Evolutionary conservation across 371 early-diverging fungal genomes (phyloP).

Genomic region (Haplosporangium sp.): DNA sequence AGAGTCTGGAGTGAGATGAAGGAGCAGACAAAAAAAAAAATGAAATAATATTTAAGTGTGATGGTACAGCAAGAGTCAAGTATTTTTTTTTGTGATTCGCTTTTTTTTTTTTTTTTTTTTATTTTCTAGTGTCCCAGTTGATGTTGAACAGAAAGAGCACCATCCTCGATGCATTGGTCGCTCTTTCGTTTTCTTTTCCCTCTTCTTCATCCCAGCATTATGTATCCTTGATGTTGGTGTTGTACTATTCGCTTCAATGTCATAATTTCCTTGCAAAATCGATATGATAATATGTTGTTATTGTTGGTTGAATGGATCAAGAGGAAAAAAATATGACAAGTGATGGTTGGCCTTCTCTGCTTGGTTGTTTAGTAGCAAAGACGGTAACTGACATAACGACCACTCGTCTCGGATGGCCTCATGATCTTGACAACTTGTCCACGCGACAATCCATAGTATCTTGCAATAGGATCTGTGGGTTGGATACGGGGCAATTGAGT

Average conservation of each 20-base stretch:
- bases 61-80: not conserved
- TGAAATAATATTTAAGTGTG: no score
- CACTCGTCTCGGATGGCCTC: conserved; percentile 97
- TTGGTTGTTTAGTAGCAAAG: conserved; percentile 76
- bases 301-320: no score
- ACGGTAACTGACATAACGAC: conserved; percentile 95
- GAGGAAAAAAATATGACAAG: no score
- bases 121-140: no score
- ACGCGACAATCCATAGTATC: conserved; percentile 96
- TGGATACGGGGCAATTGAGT: conserved; percentile 97
- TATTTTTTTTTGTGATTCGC: not conserved
- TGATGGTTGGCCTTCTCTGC: no score
- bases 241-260: no score
- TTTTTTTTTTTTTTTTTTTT: not conserved
- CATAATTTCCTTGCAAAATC: no score
- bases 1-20: no score
- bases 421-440: conserved; percentile 98
- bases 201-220: not conserved
- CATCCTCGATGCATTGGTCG: not conserved
- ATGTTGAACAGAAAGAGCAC: not conserved
- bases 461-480: conserved; percentile 93
- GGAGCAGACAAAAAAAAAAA: no score
- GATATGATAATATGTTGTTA: no score
- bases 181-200: not conserved
- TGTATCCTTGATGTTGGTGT: no score